These are phyloP conservation scores for Plasmodium falciparum DNA, from an alignment of 169 alveolate genomes.

Conservation along the genomic window DNA sequence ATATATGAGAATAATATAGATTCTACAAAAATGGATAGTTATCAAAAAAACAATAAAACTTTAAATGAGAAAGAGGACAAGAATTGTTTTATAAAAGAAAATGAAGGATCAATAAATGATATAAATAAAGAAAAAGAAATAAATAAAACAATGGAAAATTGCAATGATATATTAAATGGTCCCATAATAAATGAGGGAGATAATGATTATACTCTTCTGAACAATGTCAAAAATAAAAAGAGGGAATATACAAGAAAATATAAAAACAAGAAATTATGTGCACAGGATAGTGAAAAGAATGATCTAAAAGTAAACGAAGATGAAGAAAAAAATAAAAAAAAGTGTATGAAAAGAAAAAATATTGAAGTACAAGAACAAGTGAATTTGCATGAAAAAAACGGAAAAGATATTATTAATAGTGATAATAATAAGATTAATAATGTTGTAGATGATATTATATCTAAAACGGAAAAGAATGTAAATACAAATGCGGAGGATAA, in stretches of 20 bases:
- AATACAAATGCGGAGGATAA: background rate
- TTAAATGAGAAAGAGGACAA: background rate
- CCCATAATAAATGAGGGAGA: too few species aligned
- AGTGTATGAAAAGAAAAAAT: constrained; percentile 2
- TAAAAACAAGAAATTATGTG: background rate
- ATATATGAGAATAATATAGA: too few species aligned
- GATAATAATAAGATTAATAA: background rate
- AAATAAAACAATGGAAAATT: constrained; percentile 19
- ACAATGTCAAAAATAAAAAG: constrained; percentile 2
- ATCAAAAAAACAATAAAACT: background rate
- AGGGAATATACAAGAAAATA: constrained; percentile 6
- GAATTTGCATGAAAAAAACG: background rate
- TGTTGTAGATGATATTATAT: background rate
- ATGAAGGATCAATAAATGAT: constrained; percentile 2
- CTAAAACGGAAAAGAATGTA: background rate
- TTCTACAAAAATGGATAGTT: background rate
- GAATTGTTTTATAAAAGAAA: background rate
- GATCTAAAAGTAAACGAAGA: background rate
- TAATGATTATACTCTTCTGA: too few species aligned
- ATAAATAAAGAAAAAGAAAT: constrained; percentile 14
- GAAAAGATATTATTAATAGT: background rate
- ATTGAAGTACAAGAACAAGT: background rate
- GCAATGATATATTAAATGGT: constrained; percentile 4
- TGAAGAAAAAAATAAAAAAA: constrained; percentile 7
- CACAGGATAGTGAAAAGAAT: background rate